These are phyloP conservation scores for Nannochloris sp. DNA, from an alignment of 139 green algal genomes.

Conservation along the genomic window DNA sequence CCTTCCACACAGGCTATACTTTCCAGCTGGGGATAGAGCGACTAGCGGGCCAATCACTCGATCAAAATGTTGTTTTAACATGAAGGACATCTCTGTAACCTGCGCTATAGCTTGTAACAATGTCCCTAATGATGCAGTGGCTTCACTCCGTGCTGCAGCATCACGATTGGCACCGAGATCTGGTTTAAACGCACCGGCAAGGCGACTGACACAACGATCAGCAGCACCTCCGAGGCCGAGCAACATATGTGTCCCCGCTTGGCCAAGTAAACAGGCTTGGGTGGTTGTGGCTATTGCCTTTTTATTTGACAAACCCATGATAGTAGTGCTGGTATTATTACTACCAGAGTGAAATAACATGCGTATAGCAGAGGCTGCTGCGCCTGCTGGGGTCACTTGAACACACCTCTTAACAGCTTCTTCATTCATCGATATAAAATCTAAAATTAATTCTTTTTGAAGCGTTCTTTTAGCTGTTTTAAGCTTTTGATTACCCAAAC, in stretches of 20 bases:
- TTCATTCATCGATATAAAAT: constrained; percentile 33
- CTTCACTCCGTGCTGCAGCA: neutral
- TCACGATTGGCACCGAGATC: neutral
- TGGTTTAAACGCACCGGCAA: constrained; percentile 9
- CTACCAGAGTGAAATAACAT: constrained; percentile 38
- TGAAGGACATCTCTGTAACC: constrained; percentile 11
- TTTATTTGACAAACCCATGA: too few species aligned
- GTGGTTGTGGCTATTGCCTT: too few species aligned
- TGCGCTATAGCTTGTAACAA: constrained; percentile 37
- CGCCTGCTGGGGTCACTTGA: constrained; percentile 23
- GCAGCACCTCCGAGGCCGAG: constrained; percentile 23
- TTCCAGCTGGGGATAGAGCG: constrained; percentile 17
- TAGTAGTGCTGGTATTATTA: too few species aligned
- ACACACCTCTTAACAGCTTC: constrained; percentile 37
- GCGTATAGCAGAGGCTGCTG: constrained; percentile 17
- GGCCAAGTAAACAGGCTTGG: constrained; percentile 46
- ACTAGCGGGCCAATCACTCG: constrained; percentile 23
- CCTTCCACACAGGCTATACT: constrained; percentile 27
- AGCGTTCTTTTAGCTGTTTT: constrained; percentile 28
- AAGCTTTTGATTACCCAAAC: neutral
- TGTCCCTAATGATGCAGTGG: constrained; percentile 18
- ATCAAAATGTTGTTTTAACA: constrained; percentile 43
- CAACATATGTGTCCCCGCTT: constrained; percentile 39
- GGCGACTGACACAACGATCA: constrained; percentile 13
- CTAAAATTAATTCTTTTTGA: constrained; percentile 22